phyloP scores from a whole-genome alignment of 495 filamentous ascomycete species.

The Penicillium nucicola region DNA sequence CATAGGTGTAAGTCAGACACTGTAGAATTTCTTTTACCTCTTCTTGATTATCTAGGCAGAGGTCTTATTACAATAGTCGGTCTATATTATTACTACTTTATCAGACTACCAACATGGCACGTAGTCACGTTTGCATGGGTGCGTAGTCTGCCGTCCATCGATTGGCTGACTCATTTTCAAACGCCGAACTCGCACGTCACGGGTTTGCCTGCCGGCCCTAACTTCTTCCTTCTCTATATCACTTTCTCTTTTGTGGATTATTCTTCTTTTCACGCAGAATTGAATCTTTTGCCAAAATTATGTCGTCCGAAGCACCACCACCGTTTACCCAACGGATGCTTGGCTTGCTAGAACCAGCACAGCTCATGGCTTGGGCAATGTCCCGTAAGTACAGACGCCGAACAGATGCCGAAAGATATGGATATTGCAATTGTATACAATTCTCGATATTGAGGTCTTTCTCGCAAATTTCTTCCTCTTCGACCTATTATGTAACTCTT shows the following conservation, averaged over 20 bases:
- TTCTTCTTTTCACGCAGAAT: background rate
- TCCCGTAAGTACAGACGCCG: conserved; percentile 25
- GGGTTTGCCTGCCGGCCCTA: background rate
- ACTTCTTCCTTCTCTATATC: background rate
- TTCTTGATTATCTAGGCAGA: background rate
- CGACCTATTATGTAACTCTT: background rate
- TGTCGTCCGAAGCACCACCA: conserved; percentile 16
- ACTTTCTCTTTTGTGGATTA: background rate
- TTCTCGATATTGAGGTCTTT: background rate
- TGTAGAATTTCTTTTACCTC: background rate
- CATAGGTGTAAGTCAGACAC: no score
- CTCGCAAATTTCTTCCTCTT: background rate
- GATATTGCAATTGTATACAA: background rate
- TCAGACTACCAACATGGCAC: no score
- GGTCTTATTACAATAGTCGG: no score
- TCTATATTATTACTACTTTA: no score
- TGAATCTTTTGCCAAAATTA: background rate
- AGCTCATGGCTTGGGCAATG: conserved; percentile 29
- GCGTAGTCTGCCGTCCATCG: background rate
- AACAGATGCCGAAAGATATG: background rate
- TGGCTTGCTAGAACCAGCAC: conserved; percentile 28
- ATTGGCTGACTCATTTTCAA: background rate
- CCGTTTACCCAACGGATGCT: conserved; percentile 18
- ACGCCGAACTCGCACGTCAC: conserved; percentile 2
- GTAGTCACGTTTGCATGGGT: no score